Base-by-base conservation (phyloP, 2,329 filamentous ascomycete genomes). In the Alternaria metachromatica region DNA sequence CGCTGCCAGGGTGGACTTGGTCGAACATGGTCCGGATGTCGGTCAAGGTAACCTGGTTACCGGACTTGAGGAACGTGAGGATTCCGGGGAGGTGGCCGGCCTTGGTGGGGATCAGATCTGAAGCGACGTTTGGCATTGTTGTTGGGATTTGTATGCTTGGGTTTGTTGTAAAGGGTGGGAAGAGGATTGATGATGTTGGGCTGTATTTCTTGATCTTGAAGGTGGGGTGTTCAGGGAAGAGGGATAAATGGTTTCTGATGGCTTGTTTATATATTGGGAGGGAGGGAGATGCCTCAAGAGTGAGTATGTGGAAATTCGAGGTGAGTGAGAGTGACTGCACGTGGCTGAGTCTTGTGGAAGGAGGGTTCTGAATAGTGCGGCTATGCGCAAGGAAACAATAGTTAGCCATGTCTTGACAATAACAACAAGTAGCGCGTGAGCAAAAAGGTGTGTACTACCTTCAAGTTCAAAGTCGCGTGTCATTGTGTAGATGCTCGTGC, bases 301-400 rank as follows among this genome's bases (percentile, higher is more conserved):
- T 3, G 33, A 3, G 3, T n/a, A 0, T 3, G 8, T n/a, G 0
- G 15, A 9, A 5, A 3, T 41, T 41, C n/a, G 5, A 6, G 37
- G 37, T 41, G 37, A 41, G 37, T 11, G n/a, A 41, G 37, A 18
- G 4, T 18, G 37, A 11, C n/a, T 37, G 33, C 33, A 37, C 33
- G 33, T 37, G 30, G 30, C 33, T 5, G n/a, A 37, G 33, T 37
- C 33, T 37, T 37, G 33, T 37, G 13, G 33, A 37, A 37, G 33
- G 8, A 37, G 8, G 1, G 3, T 37, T n/a, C 15, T 37, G 15
- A 10, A 10, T 3, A 37, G 33, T 5, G 15, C 33, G 2, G 15
- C 8, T 3, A 3, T 41, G 10, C 9, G 37, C 37, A 9, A 10
- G 37, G 8, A 0, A 5, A n/a, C 0, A 6, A 41, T n/a, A 18